Percentiles rank a stretch among this genome's conserved stretches.
phyloP scores from a whole-genome alignment of 2,329 filamentous ascomycete genomes.

The Neurospora sp. region DNA sequence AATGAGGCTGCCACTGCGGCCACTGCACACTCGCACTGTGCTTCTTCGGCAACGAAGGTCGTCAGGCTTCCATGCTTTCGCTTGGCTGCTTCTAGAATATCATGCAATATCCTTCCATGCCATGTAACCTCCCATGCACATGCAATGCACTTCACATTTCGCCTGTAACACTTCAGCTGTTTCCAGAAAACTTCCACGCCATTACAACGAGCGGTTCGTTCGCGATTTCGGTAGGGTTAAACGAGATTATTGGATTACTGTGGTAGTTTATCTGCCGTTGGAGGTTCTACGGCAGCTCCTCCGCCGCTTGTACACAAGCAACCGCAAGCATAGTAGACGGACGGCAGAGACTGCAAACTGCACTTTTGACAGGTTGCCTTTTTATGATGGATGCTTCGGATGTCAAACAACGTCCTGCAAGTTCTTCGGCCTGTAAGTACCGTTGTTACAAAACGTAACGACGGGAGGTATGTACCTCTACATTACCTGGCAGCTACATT shows the following conservation, averaged over 20 bases:
- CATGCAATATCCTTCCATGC: background rate
- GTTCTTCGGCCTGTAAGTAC: background rate
- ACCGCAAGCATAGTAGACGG: too few species aligned
- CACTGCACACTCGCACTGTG: background rate
- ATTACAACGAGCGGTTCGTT: background rate
- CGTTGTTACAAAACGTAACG: background rate
- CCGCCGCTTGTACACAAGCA: background rate
- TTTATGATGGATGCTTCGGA: too few species aligned
- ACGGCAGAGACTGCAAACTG: background rate
- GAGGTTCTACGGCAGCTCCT: background rate
- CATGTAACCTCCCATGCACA: background rate
- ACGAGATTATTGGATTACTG: background rate
- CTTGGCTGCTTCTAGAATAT: background rate
- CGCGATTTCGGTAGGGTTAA: background rate
- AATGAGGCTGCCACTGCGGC: background rate
- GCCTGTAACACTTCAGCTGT: background rate
- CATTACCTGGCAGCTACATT: background rate
- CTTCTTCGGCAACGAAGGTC: background rate
- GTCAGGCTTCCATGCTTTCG: background rate
- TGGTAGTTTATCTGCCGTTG: background rate
- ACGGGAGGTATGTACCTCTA: background rate
- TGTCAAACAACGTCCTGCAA: too few species aligned
- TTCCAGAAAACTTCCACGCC: background rate
- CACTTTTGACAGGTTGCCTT: background rate
- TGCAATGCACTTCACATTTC: background rate